phyloP scores from a whole-genome alignment of 257 asterid genomes.

The Oldenlandia corymbosa region DNA sequence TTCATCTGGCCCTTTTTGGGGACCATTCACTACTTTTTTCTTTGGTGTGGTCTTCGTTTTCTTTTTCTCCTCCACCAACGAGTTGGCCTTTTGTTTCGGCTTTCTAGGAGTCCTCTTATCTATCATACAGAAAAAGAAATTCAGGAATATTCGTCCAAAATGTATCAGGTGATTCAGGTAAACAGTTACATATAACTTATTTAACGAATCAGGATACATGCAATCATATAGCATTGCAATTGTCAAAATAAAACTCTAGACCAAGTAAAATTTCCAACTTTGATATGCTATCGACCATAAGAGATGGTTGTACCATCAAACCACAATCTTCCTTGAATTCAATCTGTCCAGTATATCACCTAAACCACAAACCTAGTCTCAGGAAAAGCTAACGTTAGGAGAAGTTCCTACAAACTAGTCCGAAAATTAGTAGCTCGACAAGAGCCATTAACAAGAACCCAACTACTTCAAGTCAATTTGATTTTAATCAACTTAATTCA shows the following conservation, averaged over 20 bases:
- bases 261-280: neutral
- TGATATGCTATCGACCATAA: neutral
- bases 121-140: conserved; percentile 23
- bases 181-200: neutral
- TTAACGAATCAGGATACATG: neutral
- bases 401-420: neutral
- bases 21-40: conserved; percentile 38
- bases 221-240: neutral
- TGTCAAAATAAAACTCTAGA: neutral
- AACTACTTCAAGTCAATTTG: neutral
- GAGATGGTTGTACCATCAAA: neutral
- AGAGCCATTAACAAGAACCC: neutral
- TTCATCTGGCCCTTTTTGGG: conserved; percentile 43
- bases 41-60: conserved; percentile 44
- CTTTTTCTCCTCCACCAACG: conserved; percentile 5
- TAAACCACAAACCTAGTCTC: neutral
- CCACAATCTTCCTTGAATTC: neutral
- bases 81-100: conserved; percentile 32
- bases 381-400: neutral
- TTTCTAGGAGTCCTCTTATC: conserved; percentile 54
- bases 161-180: neutral
- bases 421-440: neutral
- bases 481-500: neutral
- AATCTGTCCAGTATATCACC: neutral
- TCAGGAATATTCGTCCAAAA: neutral